These are phyloP conservation scores for Rhodotorula sp. DNA, from an alignment of 1,284 basidiomycete genomes.

Conservation along the genomic window DNA sequence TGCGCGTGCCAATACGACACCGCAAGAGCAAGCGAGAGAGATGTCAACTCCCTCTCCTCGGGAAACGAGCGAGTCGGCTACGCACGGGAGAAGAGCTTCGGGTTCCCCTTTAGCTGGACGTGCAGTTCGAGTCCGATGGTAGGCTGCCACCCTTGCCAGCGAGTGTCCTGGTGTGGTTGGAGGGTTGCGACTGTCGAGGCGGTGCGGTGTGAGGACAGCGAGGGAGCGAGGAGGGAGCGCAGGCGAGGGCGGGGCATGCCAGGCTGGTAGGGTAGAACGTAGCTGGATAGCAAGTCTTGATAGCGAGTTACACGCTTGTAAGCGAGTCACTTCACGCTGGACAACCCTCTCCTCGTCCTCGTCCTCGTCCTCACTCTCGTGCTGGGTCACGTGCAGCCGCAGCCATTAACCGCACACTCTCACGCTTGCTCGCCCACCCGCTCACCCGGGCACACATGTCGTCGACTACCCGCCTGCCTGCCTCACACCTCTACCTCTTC, in stretches of 20 bases:
- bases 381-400: too few species aligned
- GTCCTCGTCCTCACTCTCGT: not conserved
- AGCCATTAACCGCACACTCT: not conserved
- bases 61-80: slow-evolving; percentile 17
- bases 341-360: not conserved
- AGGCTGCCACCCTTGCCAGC: slow-evolving; percentile 31
- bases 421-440: not conserved
- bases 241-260: not conserved
- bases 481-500: slow-evolving; percentile 46
- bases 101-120: slow-evolving; percentile 81
- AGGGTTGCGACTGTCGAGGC: not conserved
- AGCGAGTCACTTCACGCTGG: not conserved
- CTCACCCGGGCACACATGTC: not conserved
- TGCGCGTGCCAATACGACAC: slow-evolving; percentile 40
- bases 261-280: not conserved
- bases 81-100: slow-evolving; percentile 86
- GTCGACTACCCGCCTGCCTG: not conserved
- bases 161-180: not conserved
- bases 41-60: too few species aligned
- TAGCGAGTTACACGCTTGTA: not conserved
- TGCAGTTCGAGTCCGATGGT: slow-evolving; percentile 90
- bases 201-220: not conserved
- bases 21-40: not conserved
- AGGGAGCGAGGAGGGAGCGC: not conserved
- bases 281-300: not conserved